Conservation (phyloP, 371 early-diverging fungal genomes). For the Apophysomyces ossiformis region DNA sequence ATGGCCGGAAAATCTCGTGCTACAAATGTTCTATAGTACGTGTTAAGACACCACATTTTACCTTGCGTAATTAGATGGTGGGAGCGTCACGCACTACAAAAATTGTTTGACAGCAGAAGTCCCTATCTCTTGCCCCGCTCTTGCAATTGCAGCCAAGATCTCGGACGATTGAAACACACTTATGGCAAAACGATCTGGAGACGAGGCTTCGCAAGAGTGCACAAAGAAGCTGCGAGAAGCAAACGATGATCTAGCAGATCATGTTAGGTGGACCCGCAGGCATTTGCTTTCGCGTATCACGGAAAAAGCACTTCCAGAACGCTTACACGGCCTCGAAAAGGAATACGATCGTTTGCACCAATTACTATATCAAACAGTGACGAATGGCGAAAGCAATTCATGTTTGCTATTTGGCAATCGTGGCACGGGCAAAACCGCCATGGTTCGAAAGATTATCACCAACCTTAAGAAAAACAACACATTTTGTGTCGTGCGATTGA, state of each 20-base stretch:
- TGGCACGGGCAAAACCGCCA: conserved; percentile 72
- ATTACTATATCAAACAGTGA: conserved; percentile 64
- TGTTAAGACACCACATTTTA: no score
- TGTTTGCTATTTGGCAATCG: conserved; percentile 75
- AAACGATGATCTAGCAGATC: conserved; percentile 6
- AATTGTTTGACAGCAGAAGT: no score
- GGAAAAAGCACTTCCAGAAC: conserved; percentile 42
- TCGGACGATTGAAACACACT: no score
- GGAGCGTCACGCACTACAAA: no score
- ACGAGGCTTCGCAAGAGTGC: background rate
- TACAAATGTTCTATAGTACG: no score
- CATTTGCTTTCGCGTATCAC: conserved; percentile 48
- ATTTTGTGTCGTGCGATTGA: conserved; percentile 75
- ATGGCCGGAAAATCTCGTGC: no score
- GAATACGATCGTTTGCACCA: conserved; percentile 61
- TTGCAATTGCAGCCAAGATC: no score
- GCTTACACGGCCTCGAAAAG: conserved; percentile 62
- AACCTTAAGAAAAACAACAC: conserved; percentile 42
- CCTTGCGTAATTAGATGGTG: no score
- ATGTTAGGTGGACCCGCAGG: conserved; percentile 15
- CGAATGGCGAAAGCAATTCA: conserved; percentile 77
- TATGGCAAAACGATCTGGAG: conserved; percentile 4
- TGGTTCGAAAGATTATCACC: conserved; percentile 48
- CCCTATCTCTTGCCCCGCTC: no score
- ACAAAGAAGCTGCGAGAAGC: background rate